Percentiles rank a stretch among this genome's conserved stretches.
Evolutionary conservation across 2,329 filamentous ascomycete genomes (phyloP).

Genomic region (Monilinia fructigena): DNA sequence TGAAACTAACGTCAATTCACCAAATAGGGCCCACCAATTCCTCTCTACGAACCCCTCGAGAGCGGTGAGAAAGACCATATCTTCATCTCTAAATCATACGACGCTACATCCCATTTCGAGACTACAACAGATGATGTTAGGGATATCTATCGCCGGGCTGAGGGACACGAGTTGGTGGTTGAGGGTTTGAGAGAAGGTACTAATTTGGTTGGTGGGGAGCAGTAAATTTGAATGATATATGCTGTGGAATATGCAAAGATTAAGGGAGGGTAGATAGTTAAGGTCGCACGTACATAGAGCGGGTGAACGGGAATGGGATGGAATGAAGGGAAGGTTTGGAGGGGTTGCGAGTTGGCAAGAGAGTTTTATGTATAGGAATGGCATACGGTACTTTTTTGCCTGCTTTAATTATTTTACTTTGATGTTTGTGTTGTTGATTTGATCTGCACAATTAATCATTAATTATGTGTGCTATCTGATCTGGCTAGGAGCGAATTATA

Average conservation of each 20-base stretch:
- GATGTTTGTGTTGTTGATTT: slow-evolving; percentile 8
- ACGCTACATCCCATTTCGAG: slow-evolving; percentile 97
- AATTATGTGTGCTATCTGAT: background rate
- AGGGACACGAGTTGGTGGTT: slow-evolving; percentile 65
- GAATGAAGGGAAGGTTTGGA: background rate
- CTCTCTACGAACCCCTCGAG: slow-evolving; percentile 87
- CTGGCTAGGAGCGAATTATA: background rate
- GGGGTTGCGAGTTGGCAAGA: slow-evolving; percentile 2
- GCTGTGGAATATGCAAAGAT: background rate
- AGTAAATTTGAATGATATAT: slow-evolving; percentile 45
- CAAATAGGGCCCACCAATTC: slow-evolving; percentile 71
- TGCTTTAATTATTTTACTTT: slow-evolving; percentile 7
- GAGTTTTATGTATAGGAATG: slow-evolving; percentile 15
- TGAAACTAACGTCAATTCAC: slow-evolving; percentile 24
- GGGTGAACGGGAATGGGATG: background rate
- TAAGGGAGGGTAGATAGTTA: background rate
- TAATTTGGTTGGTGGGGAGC: slow-evolving; percentile 61
- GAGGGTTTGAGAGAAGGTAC: slow-evolving; percentile 66
- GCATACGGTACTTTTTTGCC: slow-evolving; percentile 17
- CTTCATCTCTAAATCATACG: slow-evolving; percentile 98
- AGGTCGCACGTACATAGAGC: slow-evolving; percentile 13
- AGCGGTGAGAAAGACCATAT: slow-evolving; percentile 84
- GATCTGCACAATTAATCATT: background rate
- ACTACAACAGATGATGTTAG: slow-evolving; percentile 86
- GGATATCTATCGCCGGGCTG: slow-evolving; percentile 84